A percentile compares a stretch with the other conserved stretches of the same genome.
Conservation (phyloP, 441 rosid genomes). For the Populus hybrid region DNA sequence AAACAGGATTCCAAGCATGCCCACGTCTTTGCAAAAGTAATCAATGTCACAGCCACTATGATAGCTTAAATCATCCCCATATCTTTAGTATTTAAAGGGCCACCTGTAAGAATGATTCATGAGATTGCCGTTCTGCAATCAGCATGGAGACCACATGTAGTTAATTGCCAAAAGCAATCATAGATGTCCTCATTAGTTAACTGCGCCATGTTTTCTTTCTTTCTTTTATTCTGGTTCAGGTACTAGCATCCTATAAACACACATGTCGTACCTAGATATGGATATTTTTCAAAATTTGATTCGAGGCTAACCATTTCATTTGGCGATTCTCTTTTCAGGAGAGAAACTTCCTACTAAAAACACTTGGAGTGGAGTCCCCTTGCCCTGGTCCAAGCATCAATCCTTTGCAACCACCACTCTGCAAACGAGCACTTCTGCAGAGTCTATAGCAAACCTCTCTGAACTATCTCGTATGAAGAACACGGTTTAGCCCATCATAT, state of each 20-base stretch:
- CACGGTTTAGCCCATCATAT: conserved; percentile 20
- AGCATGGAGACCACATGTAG: neutral
- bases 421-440: conserved; percentile 96
- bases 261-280: neutral
- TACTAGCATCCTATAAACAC: neutral
- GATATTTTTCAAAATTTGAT: conserved; percentile 11
- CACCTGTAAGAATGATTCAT: neutral
- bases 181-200: neutral
- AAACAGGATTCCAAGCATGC: neutral
- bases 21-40: neutral
- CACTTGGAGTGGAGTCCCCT: conserved; percentile 92
- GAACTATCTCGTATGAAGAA: conserved; percentile 31
- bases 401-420: conserved; percentile 79
- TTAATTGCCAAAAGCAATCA: neutral
- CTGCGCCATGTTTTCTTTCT: neutral
- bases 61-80: neutral
- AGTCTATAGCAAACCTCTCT: conserved; percentile 55
- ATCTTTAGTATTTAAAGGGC: neutral
- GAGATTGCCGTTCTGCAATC: neutral
- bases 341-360: conserved; percentile 84
- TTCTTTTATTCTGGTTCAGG: neutral
- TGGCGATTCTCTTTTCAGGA: conserved; percentile 55
- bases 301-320: conserved; percentile 19
- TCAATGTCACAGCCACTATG: neutral
- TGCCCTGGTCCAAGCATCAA: conserved; percentile 48